A percentile compares a stretch with the other conserved stretches of the same genome.
Evolutionary conservation across 805 yeast genomes (phyloP).

Genomic region (Limtongia smithiae): DNA sequence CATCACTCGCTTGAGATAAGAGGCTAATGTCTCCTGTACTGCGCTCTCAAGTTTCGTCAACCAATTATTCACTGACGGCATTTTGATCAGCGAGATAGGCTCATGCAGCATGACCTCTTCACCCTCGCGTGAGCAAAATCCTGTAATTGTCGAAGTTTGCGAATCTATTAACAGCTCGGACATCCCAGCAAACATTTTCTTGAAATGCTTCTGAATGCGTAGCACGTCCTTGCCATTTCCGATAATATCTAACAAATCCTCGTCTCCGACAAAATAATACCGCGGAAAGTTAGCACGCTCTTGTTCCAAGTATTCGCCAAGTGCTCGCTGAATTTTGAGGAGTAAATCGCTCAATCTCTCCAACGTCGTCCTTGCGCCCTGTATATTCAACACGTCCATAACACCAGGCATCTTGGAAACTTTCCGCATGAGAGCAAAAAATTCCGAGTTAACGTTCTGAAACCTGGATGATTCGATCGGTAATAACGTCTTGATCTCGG

Average conservation of each 20-base stretch:
- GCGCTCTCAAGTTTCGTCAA: slow-evolving; percentile 54
- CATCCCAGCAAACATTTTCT: slow-evolving; percentile 71
- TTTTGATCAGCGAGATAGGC: slow-evolving; percentile 45
- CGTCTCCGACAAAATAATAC: slow-evolving; percentile 85
- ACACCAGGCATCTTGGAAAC: slow-evolving; percentile 50
- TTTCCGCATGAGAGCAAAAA: slow-evolving; percentile 49
- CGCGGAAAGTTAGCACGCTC: slow-evolving; percentile 77
- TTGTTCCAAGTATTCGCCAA: slow-evolving; percentile 72
- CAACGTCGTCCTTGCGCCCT: slow-evolving; percentile 48
- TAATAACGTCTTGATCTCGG: slow-evolving; percentile 57
- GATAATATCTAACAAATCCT: slow-evolving; percentile 76
- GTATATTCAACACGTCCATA: slow-evolving; percentile 50
- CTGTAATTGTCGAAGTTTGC: slow-evolving; percentile 40
- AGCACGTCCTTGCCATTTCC: slow-evolving; percentile 55
- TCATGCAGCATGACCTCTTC: slow-evolving; percentile 49
- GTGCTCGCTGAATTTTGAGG: slow-evolving; percentile 55
- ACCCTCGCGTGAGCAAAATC: slow-evolving; percentile 60
- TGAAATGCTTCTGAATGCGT: slow-evolving; percentile 55
- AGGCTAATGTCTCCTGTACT: slow-evolving; percentile 49
- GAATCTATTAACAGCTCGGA: slow-evolving; percentile 41
- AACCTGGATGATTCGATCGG: slow-evolving; percentile 71
- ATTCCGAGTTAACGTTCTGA: slow-evolving; percentile 58
- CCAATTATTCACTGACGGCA: slow-evolving; percentile 57
- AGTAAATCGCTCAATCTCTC: slow-evolving; percentile 55
- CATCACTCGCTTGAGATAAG: slow-evolving; percentile 37